Conservation (phyloP, 1,284 basidiomycete species). For the Sanghuangporus weigelae region DNA sequence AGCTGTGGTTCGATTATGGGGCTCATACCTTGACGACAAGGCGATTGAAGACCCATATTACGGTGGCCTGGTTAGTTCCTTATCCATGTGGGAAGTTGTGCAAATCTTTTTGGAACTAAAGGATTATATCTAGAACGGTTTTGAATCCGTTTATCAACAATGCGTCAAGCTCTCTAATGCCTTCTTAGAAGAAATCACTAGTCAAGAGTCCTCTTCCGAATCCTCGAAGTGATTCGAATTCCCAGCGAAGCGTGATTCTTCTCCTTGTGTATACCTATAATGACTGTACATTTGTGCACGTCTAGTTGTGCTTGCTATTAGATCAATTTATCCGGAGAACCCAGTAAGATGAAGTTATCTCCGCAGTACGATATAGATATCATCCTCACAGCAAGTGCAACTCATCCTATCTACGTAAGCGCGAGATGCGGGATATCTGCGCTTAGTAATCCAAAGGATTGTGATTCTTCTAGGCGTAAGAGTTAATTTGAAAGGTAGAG, state of each 20-base stretch:
- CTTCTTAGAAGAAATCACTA: slow-evolving; percentile 49
- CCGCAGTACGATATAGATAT: too few relatives aligned
- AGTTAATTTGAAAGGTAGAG: background rate
- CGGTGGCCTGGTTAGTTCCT: slow-evolving; percentile 50
- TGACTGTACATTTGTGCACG: too few relatives aligned
- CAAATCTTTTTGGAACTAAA: background rate
- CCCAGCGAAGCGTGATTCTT: background rate
- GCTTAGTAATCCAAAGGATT: too few relatives aligned
- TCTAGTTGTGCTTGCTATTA: too few relatives aligned
- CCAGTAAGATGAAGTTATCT: too few relatives aligned
- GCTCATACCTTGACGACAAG: slow-evolving; percentile 62
- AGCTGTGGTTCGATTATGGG: slow-evolving; percentile 64
- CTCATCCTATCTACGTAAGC: too few relatives aligned
- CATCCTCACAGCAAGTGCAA: too few relatives aligned
- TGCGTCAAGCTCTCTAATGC: slow-evolving; percentile 63
- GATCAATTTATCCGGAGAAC: too few relatives aligned
- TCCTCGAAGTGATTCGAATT: background rate
- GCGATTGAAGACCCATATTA: slow-evolving; percentile 74
- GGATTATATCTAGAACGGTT: slow-evolving; percentile 38
- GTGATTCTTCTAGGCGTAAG: too few relatives aligned
- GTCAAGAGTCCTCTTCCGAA: background rate
- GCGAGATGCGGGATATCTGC: too few relatives aligned
- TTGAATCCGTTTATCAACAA: slow-evolving; percentile 59
- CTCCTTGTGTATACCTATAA: too few relatives aligned
- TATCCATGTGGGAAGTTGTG: background rate